Conservation (phyloP, 495 filamentous ascomycete species). For the Ascobolus immersus region DNA sequence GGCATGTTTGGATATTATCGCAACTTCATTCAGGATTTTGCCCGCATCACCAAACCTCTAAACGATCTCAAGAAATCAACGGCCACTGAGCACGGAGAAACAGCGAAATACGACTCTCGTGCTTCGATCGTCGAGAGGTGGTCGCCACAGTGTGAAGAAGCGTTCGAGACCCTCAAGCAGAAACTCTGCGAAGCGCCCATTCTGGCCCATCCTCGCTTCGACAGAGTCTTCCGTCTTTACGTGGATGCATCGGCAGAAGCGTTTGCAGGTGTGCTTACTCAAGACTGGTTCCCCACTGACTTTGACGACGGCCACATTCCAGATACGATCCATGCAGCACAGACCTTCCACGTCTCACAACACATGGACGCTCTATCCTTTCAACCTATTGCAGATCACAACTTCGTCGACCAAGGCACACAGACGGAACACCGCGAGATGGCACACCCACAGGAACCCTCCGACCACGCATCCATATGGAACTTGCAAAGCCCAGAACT, state of each 20-base stretch:
- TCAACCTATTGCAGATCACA: too few relatives aligned
- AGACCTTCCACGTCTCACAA: too few relatives aligned
- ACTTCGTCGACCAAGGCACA: too few relatives aligned
- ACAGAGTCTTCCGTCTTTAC: conserved; percentile 1
- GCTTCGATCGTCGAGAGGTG: background rate
- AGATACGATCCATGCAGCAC: too few relatives aligned
- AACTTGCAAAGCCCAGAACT: too few relatives aligned
- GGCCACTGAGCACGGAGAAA: background rate
- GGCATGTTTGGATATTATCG: conserved; percentile 5
- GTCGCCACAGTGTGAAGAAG: background rate
- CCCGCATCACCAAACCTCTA: background rate
- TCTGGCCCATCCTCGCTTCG: background rate
- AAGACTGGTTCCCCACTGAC: background rate
- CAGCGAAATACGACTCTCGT: background rate
- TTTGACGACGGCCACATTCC: background rate
- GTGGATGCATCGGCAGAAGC: background rate
- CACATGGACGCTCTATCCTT: too few relatives aligned
- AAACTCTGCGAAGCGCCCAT: background rate
- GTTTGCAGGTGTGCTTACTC: background rate
- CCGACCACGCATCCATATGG: too few relatives aligned
- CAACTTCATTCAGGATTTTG: conserved; percentile 1
- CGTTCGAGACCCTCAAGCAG: background rate
- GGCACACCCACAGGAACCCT: too few relatives aligned
- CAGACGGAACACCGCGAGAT: too few relatives aligned
- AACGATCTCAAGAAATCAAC: conserved; percentile 1